Conservation (phyloP, 2,329 filamentous ascomycete genomes). For the Fusarium papillatum region DNA sequence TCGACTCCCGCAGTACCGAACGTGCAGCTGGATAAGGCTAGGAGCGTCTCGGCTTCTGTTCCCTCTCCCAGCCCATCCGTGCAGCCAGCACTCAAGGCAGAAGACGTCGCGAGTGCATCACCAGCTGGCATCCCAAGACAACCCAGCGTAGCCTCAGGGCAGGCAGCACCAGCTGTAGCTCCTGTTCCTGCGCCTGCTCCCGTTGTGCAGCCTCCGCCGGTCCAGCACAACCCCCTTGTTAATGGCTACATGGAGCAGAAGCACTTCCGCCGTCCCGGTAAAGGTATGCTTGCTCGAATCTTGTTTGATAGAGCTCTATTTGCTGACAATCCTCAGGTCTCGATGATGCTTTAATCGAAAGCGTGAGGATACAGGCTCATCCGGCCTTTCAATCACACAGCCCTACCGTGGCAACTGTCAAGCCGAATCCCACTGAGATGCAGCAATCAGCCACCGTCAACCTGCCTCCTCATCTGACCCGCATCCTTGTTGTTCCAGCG, state of each 20-base stretch:
- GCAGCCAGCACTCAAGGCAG: constrained; percentile 50
- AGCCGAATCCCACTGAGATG: constrained; percentile 74
- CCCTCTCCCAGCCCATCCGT: constrained; percentile 62
- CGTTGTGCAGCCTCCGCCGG: constrained; percentile 38
- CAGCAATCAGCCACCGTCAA: constrained; percentile 82
- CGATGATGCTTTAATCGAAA: constrained; percentile 75
- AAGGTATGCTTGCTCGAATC: constrained; percentile 51
- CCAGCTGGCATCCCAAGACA: constrained; percentile 40
- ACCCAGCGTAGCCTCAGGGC: constrained; percentile 28
- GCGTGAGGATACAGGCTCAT: constrained; percentile 76
- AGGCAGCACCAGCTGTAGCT: constrained; percentile 14
- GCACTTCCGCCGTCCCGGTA: constrained; percentile 55
- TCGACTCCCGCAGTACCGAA: constrained; percentile 36
- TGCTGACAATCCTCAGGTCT: constrained; percentile 55
- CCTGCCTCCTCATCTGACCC: constrained; percentile 75
- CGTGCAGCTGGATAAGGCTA: constrained; percentile 52
- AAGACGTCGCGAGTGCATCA: constrained; percentile 48
- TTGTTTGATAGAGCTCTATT: neutral
- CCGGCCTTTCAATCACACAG: constrained; percentile 73
- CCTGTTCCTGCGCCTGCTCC: constrained; percentile 36
- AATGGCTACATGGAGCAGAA: constrained; percentile 53
- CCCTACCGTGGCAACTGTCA: constrained; percentile 74
- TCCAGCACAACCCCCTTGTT: constrained; percentile 44
- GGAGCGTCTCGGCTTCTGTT: constrained; percentile 55
- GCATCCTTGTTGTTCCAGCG: constrained; percentile 78